A percentile compares a stretch with the other conserved stretches of the same genome.
Conservation (phyloP, 2,329 filamentous ascomycete species). For the Madurella mycetomatis region DNA sequence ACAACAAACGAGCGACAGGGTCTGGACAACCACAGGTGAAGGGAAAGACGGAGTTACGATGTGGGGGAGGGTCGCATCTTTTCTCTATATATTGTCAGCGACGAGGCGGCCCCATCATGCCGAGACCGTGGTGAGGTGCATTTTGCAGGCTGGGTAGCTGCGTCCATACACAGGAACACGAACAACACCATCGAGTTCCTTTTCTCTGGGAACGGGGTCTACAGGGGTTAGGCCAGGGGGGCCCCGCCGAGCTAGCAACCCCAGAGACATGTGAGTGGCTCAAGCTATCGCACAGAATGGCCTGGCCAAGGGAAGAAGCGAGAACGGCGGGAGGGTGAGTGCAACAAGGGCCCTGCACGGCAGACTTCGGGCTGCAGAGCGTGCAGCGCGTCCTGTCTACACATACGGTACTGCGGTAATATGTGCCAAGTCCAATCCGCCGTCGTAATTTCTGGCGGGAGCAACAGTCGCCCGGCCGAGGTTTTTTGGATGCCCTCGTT, state of each 20-base stretch:
- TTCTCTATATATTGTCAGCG: constrained; percentile 14
- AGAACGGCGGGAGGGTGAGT: constrained; percentile 5
- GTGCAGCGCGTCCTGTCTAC: too few species aligned
- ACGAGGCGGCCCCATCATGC: constrained; percentile 4
- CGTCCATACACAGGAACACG: background rate
- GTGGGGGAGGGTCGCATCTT: constrained; percentile 10
- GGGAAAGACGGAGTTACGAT: background rate
- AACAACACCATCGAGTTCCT: constrained; percentile 2
- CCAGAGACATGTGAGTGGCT: constrained; percentile 1
- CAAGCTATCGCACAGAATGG: constrained; percentile 6
- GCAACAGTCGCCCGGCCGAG: background rate
- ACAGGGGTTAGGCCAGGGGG: constrained; percentile 9
- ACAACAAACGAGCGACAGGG: constrained; percentile 23
- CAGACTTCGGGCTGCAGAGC: too few species aligned
- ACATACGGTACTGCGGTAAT: background rate
- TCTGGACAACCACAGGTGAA: constrained; percentile 9
- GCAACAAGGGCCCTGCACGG: constrained; percentile 7
- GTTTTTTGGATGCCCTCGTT: too few species aligned
- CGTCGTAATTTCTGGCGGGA: background rate
- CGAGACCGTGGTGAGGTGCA: constrained; percentile 1
- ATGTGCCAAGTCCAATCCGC: background rate
- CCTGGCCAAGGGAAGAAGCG: constrained; percentile 15
- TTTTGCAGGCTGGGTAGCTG: background rate
- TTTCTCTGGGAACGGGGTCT: constrained; percentile 6
- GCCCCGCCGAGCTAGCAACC: constrained; percentile 11